These are phyloP conservation scores for Penicillium cosmopolitanum DNA, from an alignment of 495 filamentous ascomycete species.

Conservation along the genomic window DNA sequence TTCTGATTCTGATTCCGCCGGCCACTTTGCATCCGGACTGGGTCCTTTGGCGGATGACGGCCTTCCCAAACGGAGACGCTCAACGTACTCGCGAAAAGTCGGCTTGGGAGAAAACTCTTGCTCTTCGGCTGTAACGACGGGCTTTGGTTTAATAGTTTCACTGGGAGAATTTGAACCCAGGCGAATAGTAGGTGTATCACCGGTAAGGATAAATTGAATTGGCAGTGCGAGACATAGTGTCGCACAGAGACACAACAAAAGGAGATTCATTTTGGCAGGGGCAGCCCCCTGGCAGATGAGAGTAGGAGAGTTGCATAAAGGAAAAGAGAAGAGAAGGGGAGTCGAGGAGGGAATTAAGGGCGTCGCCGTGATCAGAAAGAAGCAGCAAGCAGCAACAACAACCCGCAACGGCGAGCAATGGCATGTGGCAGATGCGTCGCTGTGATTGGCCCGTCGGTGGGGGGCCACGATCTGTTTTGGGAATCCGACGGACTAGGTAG, in stretches of 20 bases:
- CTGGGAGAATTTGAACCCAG: background rate
- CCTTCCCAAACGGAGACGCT: constrained; percentile 1
- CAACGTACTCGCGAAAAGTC: constrained; percentile 9
- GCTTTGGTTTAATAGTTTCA: background rate
- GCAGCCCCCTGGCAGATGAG: constrained; percentile 3
- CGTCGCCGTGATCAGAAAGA: constrained; percentile 1
- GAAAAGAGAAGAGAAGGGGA: background rate
- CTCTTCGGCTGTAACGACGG: background rate
- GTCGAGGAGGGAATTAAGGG: background rate
- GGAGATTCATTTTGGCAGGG: constrained; percentile 14
- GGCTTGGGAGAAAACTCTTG: background rate
- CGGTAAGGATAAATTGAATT: constrained; percentile 6
- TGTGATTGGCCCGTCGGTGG: background rate
- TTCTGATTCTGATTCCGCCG: background rate
- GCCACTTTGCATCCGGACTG: background rate
- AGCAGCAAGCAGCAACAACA: background rate
- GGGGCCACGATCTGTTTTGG: background rate
- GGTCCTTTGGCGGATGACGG: background rate
- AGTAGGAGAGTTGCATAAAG: constrained; percentile 9
- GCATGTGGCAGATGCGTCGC: background rate
- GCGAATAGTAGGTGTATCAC: constrained; percentile 15
- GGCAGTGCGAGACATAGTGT: constrained; percentile 7
- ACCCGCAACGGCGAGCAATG: background rate
- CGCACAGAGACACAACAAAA: constrained; percentile 2
- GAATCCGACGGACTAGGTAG: background rate